phyloP scores from a whole-genome alignment of 164 flowering plant genomes.

The Nymphaea thermarum region DNA sequence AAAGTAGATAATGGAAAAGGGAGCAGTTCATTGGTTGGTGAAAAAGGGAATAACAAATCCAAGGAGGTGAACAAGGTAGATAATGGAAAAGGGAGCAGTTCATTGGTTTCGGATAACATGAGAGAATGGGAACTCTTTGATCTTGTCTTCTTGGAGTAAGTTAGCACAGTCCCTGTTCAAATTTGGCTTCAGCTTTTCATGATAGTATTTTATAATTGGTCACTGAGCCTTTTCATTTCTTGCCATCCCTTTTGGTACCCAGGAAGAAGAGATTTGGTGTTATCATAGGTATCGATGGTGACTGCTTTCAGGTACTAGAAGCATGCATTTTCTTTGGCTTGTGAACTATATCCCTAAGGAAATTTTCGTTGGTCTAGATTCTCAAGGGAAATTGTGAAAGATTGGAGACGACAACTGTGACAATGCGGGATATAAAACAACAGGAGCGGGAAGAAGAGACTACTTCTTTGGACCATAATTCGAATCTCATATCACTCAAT shows the following conservation, averaged over 20 bases:
- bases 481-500: constrained; percentile 39
- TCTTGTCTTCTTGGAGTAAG: constrained; percentile 78
- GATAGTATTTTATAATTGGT: background rate
- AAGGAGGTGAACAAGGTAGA: background rate
- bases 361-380: constrained; percentile 30
- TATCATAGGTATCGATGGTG: constrained; percentile 51
- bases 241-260: constrained; percentile 12
- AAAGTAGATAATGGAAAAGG: background rate
- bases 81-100: background rate
- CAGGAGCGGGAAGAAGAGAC: constrained; percentile 44
- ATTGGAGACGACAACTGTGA: constrained; percentile 32
- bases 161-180: background rate
- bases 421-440: constrained; percentile 31
- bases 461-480: constrained; percentile 46
- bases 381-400: constrained; percentile 50
- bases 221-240: background rate
- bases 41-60: constrained; percentile 10
- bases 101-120: background rate
- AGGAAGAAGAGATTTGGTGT: constrained; percentile 80
- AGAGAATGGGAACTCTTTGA: constrained; percentile 44
- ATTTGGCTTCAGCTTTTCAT: background rate
- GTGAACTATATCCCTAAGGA: background rate
- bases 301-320: constrained; percentile 49
- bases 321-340: background rate
- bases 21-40: background rate